phyloP scores from a whole-genome alignment of 257 asterid genomes.

The Nicotiana benthamiana region DNA sequence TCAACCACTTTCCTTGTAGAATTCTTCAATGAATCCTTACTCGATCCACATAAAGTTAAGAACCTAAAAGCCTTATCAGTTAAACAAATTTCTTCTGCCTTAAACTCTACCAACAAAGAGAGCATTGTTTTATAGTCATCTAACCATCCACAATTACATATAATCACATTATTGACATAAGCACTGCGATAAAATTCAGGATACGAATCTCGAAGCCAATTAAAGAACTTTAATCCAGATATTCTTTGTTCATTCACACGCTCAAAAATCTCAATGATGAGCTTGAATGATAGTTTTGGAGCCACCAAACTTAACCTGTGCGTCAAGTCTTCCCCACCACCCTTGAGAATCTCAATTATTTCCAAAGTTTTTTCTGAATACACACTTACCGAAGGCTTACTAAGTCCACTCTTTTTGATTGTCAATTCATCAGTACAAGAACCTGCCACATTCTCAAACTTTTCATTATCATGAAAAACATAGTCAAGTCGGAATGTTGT shows the following conservation, averaged over 20 bases:
- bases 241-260: conserved; percentile 36
- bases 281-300: conserved; percentile 21
- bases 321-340: conserved; percentile 36
- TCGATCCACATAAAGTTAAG: conserved; percentile 30
- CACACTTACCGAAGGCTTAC: neutral
- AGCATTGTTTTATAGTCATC: conserved; percentile 57
- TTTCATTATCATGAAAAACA: neutral
- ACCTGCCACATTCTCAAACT: conserved; percentile 4
- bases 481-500: neutral
- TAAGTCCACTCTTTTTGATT: neutral
- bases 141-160: conserved; percentile 62
- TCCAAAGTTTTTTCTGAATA: neutral
- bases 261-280: conserved; percentile 36
- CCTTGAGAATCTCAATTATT: conserved; percentile 42
- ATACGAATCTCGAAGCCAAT: conserved; percentile 41
- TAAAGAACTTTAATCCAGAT: conserved; percentile 55
- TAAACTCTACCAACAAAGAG: conserved; percentile 38
- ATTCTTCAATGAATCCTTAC: conserved; percentile 27
- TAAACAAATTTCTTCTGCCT: conserved; percentile 38
- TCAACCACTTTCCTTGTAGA: conserved; percentile 32
- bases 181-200: conserved; percentile 36
- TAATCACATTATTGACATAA: conserved; percentile 44
- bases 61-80: conserved; percentile 56
- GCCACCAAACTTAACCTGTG: conserved; percentile 26
- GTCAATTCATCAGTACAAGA: neutral